Evolutionary conservation across 306 rosid species (phyloP).

Genomic region (Boehmeria nivea): DNA sequence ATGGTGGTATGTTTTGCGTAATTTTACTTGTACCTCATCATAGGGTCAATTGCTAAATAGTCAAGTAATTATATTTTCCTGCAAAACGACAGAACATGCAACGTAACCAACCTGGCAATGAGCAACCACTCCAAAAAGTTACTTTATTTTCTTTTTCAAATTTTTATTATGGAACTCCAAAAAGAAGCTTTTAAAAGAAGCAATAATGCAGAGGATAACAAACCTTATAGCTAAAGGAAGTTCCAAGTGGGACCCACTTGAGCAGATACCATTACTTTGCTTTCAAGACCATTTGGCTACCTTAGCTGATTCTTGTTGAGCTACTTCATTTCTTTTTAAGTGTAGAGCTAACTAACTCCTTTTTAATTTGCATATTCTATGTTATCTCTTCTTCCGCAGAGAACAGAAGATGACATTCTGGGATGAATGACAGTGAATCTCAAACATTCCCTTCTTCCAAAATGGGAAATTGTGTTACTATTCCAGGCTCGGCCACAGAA

Average conservation of each 20-base stretch:
- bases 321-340: constrained; percentile 7
- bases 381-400: neutral
- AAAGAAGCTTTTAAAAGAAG: neutral
- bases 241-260: constrained; percentile 17
- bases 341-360: constrained; percentile 18
- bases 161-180: no score
- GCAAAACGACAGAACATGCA: constrained; percentile 6
- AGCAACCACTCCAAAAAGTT: constrained; percentile 12
- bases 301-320: constrained; percentile 23
- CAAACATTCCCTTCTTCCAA: neutral
- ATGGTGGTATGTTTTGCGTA: no score
- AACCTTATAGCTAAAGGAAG: neutral
- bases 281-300: constrained; percentile 38
- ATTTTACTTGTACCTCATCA: no score
- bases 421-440: neutral
- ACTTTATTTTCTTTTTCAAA: no score
- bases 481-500: constrained; percentile 15
- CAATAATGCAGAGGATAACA: neutral
- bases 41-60: neutral
- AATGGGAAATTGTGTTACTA: constrained; percentile 33
- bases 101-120: constrained; percentile 10
- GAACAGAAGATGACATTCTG: constrained; percentile 1
- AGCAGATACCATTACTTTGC: constrained; percentile 33
- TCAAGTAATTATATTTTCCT: neutral
- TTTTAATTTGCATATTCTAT: neutral